Percentiles rank a stretch among this genome's conserved stretches.
These are phyloP conservation scores for Carex arenaria DNA, from an alignment of 202 grass and related monocot genomes.

Conservation along the genomic window DNA sequence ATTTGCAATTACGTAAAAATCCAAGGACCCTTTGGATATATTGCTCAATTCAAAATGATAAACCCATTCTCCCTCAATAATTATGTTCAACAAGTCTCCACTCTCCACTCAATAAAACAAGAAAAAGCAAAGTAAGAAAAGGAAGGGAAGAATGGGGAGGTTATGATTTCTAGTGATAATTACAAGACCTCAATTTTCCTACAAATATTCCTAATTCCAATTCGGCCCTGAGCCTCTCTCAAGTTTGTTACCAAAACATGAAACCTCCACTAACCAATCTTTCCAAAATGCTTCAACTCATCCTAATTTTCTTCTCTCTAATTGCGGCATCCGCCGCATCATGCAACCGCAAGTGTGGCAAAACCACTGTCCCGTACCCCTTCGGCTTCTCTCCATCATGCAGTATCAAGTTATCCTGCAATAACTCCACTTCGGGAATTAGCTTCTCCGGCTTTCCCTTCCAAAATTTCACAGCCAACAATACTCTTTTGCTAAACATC, in stretches of 20 bases:
- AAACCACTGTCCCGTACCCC: constrained; percentile 30
- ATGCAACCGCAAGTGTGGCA: constrained; percentile 37
- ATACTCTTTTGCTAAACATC: constrained; percentile 19
- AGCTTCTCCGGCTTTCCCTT: constrained; percentile 1
- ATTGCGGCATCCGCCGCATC: neutral
- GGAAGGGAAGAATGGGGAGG: neutral
- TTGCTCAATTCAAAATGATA: neutral
- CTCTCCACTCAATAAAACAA: neutral
- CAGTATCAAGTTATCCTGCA: constrained; percentile 34
- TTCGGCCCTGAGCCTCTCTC: neutral
- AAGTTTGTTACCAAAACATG: neutral
- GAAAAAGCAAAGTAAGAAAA: neutral
- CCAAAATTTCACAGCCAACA: neutral
- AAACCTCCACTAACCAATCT: neutral
- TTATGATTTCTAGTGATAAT: neutral
- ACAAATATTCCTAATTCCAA: neutral
- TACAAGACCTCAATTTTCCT: neutral
- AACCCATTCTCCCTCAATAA: neutral
- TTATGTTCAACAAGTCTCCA: neutral
- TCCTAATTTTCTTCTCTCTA: neutral
- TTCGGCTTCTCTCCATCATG: constrained; percentile 59
- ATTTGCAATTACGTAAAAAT: neutral
- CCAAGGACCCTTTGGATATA: neutral
- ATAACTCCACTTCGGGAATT: neutral
- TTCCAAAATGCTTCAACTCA: constrained; percentile 17